These are phyloP conservation scores for Pyrenochaeta sp. DNA, from an alignment of 2,329 filamentous ascomycete genomes.

Conservation along the genomic window DNA sequence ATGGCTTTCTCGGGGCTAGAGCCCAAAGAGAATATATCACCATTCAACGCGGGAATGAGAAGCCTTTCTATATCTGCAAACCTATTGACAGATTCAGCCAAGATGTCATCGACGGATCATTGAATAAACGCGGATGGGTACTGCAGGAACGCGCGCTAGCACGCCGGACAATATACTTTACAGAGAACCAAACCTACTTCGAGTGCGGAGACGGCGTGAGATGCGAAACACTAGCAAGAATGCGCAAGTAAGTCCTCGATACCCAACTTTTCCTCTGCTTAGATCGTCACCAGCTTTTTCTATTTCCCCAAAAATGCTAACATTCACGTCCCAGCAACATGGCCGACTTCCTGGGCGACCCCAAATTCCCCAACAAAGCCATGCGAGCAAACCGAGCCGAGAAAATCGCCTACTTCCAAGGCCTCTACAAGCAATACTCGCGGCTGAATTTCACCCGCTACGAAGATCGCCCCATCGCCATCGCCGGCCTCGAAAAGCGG, in stretches of 20 bases:
- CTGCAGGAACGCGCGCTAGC: constrained; percentile 38
- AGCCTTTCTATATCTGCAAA: constrained; percentile 24
- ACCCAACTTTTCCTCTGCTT: background rate
- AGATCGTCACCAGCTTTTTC: background rate
- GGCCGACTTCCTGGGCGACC: constrained; percentile 40
- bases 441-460: constrained; percentile 23
- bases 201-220: constrained; percentile 34
- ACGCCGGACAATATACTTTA: constrained; percentile 38
- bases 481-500: constrained; percentile 24
- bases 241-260: constrained; percentile 25
- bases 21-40: constrained; percentile 12
- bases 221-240: constrained; percentile 27
- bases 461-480: constrained; percentile 41
- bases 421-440: constrained; percentile 41
- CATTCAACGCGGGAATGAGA: background rate
- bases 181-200: constrained; percentile 35
- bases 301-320: background rate
- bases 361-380: constrained; percentile 29
- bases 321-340: constrained; percentile 4
- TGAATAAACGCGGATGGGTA: constrained; percentile 39
- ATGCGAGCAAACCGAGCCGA: constrained; percentile 9
- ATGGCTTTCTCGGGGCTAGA: constrained; percentile 15
- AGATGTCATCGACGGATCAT: constrained; percentile 22
- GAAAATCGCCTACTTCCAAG: constrained; percentile 25
- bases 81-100: constrained; percentile 30